A percentile compares a stretch with the other conserved stretches of the same genome.
Evolutionary conservation across 768 basidiomycete species (phyloP).

Genomic region (Rhodosporidiobolus odoratus): DNA sequence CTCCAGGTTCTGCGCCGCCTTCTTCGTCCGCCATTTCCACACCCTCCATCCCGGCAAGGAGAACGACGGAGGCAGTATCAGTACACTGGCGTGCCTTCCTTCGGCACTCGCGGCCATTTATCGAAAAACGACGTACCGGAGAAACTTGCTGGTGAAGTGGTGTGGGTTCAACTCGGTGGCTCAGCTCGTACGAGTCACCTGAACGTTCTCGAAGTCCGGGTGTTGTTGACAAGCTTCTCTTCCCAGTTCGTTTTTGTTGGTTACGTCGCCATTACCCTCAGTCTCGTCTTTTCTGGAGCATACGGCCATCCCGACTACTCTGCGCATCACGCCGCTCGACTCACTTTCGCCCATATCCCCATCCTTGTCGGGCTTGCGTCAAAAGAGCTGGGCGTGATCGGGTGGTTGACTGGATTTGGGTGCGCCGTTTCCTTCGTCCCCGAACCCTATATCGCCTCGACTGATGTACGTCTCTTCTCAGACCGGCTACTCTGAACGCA

Average conservation of each 20-base stretch:
- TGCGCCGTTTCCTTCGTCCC: background rate
- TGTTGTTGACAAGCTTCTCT: background rate
- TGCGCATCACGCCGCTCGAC: slow-evolving; percentile 16
- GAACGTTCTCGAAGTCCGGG: background rate
- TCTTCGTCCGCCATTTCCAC: slow-evolving; percentile 1
- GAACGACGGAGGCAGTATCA: background rate
- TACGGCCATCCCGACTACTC: slow-evolving; percentile 6
- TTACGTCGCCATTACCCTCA: background rate
- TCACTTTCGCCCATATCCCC: slow-evolving; percentile 14
- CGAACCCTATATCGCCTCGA: background rate
- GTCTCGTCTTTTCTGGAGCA: slow-evolving; percentile 3
- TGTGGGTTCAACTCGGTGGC: background rate
- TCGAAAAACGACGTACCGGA: slow-evolving; percentile 4
- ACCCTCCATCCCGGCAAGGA: background rate
- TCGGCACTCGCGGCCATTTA: background rate
- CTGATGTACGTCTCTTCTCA: background rate
- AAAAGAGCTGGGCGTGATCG: slow-evolving; percentile 16
- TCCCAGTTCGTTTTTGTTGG: slow-evolving; percentile 2
- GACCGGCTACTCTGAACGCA: slow-evolving; percentile 1
- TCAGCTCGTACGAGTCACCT: slow-evolving; percentile 3
- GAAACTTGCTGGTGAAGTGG: background rate
- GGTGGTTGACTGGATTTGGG: slow-evolving; percentile 14
- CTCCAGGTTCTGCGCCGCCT: background rate
- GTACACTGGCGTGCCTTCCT: background rate
- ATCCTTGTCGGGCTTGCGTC: slow-evolving; percentile 10